Conservation (phyloP, 495 filamentous ascomycete genomes). For the Penicillium salamii region DNA sequence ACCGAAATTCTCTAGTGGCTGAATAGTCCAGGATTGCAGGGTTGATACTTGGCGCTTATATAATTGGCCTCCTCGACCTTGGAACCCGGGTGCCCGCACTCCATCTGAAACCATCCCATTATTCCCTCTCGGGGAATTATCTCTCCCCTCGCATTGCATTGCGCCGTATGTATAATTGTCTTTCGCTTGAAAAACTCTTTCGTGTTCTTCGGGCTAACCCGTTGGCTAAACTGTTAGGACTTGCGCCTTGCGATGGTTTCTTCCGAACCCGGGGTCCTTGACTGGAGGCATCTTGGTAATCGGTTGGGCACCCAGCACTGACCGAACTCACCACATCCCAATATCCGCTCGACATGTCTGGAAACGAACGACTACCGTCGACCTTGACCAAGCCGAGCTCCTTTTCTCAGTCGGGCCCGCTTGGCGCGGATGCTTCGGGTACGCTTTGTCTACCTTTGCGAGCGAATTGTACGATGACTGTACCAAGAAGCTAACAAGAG, state of each 20-base stretch:
- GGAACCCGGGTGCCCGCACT: background rate
- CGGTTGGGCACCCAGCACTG: conserved; percentile 26
- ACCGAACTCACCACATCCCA: background rate
- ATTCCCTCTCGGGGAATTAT: conserved; percentile 4
- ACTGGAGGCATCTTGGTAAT: conserved; percentile 26
- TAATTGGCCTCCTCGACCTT: background rate
- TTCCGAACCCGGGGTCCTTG: conserved; percentile 14
- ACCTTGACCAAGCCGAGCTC: conserved; percentile 2
- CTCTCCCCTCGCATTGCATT: conserved; percentile 3
- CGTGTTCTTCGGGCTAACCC: too few relatives aligned
- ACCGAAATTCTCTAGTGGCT: background rate
- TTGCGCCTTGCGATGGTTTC: conserved; percentile 24
- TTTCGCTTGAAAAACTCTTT: background rate
- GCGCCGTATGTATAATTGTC: conserved; percentile 1
- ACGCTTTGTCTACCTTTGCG: conserved; percentile 1
- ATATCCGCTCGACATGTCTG: conserved; percentile 27
- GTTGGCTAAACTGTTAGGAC: conserved; percentile 2
- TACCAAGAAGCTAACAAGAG: background rate
- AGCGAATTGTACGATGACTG: background rate
- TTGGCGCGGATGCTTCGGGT: conserved; percentile 17
- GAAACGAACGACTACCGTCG: conserved; percentile 12
- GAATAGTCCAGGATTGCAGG: background rate
- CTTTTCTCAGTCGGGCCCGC: background rate
- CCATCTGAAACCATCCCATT: background rate
- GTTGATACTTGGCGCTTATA: conserved; percentile 9